A percentile compares a stretch with the other conserved stretches of the same genome.
Conservation (phyloP, 352 stramenopile genomes). For the Pythium insidiosum region DNA sequence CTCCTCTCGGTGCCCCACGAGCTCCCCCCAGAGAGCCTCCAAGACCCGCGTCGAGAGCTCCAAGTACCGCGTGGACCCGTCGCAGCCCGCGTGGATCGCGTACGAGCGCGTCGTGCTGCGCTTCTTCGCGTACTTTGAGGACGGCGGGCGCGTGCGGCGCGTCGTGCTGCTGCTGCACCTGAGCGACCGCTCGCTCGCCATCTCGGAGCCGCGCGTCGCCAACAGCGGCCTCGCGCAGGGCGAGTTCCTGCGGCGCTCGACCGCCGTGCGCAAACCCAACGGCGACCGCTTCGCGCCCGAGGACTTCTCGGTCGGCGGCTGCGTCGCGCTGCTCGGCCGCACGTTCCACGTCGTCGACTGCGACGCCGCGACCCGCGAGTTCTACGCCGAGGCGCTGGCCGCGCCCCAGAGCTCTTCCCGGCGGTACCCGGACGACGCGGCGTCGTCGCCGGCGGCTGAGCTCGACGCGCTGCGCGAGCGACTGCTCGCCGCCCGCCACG, state of each 20-base stretch:
- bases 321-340: constrained; percentile 75
- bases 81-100: constrained; percentile 56
- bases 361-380: constrained; percentile 78
- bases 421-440: constrained; percentile 75
- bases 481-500: no score
- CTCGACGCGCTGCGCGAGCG: constrained; percentile 44
- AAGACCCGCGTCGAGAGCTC: constrained; percentile 16
- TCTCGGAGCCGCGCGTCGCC: constrained; percentile 74
- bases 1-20: no score
- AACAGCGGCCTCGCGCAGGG: constrained; percentile 89
- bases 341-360: constrained; percentile 85
- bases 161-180: constrained; percentile 82
- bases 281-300: constrained; percentile 33
- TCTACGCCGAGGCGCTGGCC: constrained; percentile 50
- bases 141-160: constrained; percentile 28
- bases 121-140: constrained; percentile 85
- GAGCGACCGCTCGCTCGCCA: constrained; percentile 73
- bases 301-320: constrained; percentile 76
- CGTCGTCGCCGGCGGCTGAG: constrained; percentile 36
- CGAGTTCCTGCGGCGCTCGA: constrained; percentile 83
- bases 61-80: constrained; percentile 37
- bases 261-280: constrained; percentile 25
- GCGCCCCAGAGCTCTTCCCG: constrained; percentile 25
- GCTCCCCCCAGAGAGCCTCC: no score
- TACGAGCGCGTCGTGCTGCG: constrained; percentile 80